Base-by-base conservation (phyloP, 225 moss, liverwort and hornwort genomes). In the Anthoceros angustus region DNA sequence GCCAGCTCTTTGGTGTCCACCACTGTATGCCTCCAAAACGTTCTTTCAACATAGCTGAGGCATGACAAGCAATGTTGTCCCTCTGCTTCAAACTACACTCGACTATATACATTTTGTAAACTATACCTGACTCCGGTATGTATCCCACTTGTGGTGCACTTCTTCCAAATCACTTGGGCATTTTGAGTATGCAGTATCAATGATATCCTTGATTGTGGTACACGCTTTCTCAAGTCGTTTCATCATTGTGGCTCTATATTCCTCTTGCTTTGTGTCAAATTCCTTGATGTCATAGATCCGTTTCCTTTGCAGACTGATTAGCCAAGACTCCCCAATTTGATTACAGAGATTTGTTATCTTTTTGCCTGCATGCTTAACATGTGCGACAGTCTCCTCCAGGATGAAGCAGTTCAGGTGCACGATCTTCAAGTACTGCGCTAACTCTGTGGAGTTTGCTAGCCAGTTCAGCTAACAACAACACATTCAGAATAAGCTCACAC, bases 111-210 rank as follows among this genome's bases (percentile, higher is more conserved):
- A 32, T 32, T 4, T 1, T 32, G 32, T 32, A 32, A 32, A 32
- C 2, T 32, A 32, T 48, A 89, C 89, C 80, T 84, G 84, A 77
- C 80, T 74, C 62, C 66, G 40, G 42, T 86, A 89, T 68, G 77
- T 77, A 55, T 89, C 84, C 89, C 89, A 89, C 40, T 84, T 84
- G 77, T 80, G 80, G 39, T 67, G 77, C 21, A 86, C 86, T 62
- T 84, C 86, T 69, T 89, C 89, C 6, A 82, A 68, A 21, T 84
- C 80, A 76, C 89, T 89, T 3, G 86, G 77, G 74, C 89, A 89
- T 63, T 89, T 89, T 42, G 77, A 74, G 64, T 89, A 89, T 0
- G 89, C 86, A n/a, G 67, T 79, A 63, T 65, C 45, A 62, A 86
- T 76, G 4, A 75, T 82, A 24, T 89, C 84, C 62, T 84, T 86